A percentile compares a stretch with the other conserved stretches of the same genome.
These are phyloP conservation scores for Ophiostoma himal-ulmi DNA, from an alignment of 2,329 filamentous ascomycete species.

Conservation along the genomic window DNA sequence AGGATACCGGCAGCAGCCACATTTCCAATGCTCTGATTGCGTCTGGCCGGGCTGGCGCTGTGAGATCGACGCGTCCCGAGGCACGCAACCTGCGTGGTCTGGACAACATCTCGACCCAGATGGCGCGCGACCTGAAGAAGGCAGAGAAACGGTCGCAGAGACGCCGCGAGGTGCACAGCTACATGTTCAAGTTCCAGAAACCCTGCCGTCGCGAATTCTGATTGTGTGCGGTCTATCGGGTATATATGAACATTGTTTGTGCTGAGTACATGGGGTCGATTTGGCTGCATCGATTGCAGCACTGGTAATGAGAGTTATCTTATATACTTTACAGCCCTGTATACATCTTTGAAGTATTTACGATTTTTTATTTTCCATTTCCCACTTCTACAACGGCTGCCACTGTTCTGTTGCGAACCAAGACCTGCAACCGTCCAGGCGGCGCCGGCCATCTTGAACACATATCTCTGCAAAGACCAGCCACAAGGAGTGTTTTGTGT, in stretches of 20 bases:
- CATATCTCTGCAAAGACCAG: neutral
- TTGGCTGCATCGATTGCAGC: no score
- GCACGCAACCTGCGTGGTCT: conserved; percentile 23
- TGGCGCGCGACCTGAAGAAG: conserved; percentile 23
- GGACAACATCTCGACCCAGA: neutral
- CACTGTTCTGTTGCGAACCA: no score
- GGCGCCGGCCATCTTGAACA: neutral
- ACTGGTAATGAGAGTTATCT: no score
- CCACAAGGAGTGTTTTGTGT: neutral
- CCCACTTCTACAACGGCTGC: no score
- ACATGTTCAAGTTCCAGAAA: conserved; percentile 13
- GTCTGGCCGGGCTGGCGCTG: neutral
- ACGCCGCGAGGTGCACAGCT: conserved; percentile 13
- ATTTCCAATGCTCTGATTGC: conserved; percentile 10
- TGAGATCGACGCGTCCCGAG: conserved; percentile 19
- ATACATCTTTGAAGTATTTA: no score
- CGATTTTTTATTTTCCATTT: no score
- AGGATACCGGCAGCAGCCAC: neutral
- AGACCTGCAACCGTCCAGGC: no score
- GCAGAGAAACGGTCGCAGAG: conserved; percentile 22
- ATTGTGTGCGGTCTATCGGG: neutral
- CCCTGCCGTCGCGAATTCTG: neutral
- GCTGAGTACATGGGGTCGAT: no score
- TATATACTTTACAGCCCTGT: no score
- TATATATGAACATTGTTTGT: no score